phyloP scores from a whole-genome alignment of 2,329 filamentous ascomycete genomes.

The Cercospora sesami region DNA sequence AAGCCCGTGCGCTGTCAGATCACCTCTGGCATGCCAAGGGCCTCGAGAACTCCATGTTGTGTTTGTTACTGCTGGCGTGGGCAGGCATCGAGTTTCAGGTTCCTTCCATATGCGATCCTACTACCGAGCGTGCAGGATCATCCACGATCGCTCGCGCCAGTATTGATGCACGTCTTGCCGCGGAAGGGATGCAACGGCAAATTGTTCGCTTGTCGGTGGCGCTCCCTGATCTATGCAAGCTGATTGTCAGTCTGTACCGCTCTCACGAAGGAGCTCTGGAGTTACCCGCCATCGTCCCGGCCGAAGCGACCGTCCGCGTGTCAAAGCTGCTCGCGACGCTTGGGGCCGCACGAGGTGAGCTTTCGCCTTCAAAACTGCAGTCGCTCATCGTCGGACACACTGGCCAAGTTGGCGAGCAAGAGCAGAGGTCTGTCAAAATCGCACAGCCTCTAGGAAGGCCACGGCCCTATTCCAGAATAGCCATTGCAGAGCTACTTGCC shows the following conservation, averaged over 20 bases:
- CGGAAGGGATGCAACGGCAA: constrained; percentile 34
- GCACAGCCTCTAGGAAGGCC: constrained; percentile 8
- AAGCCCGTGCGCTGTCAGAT: constrained; percentile 78
- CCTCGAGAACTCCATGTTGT: constrained; percentile 80
- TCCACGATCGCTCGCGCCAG: constrained; percentile 30
- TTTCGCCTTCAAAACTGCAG: constrained; percentile 43
- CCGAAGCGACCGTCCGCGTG: constrained; percentile 72
- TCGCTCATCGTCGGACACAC: constrained; percentile 12
- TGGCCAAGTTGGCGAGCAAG: not conserved
- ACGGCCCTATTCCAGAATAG: constrained; percentile 18
- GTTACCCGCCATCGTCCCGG: constrained; percentile 68
- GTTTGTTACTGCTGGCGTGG: constrained; percentile 81
- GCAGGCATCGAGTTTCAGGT: constrained; percentile 79
- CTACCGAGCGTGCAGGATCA: constrained; percentile 31
- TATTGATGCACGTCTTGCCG: constrained; percentile 27
- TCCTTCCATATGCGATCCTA: constrained; percentile 40
- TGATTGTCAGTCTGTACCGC: constrained; percentile 73
- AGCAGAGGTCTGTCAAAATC: not conserved
- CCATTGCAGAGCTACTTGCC: constrained; percentile 29
- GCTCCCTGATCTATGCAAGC: constrained; percentile 72
- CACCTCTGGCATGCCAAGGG: constrained; percentile 98
- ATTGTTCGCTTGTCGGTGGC: constrained; percentile 55
- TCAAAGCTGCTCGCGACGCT: constrained; percentile 68
- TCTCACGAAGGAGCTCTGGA: constrained; percentile 61
- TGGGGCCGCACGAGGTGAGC: constrained; percentile 63